Percentiles rank a stretch among this genome's conserved stretches.
Evolutionary conservation across 208 protist genomes (phyloP).

Genomic region (Leptomonas seymouri): DNA sequence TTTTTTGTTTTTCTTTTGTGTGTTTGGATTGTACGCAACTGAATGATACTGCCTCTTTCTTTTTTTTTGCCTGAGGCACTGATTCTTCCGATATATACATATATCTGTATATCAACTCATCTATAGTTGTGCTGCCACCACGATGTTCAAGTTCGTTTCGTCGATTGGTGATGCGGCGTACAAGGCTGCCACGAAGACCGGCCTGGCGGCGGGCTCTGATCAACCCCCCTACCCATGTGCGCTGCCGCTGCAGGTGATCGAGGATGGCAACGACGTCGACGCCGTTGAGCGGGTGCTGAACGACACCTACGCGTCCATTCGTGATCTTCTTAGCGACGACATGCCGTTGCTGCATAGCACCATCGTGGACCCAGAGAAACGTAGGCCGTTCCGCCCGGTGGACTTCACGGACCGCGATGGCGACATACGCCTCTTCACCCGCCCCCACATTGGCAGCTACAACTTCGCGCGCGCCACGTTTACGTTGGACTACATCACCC

Average conservation of each 20-base stretch:
- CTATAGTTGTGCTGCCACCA: not conserved
- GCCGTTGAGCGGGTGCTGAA: constrained; percentile 57
- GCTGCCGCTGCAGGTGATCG: constrained; percentile 65
- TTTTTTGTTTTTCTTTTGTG: not conserved
- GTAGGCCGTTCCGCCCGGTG: constrained; percentile 48
- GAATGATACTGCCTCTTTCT: not conserved
- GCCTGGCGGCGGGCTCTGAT: constrained; percentile 68
- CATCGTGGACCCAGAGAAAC: constrained; percentile 32
- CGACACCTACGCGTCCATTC: constrained; percentile 50
- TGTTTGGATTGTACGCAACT: too few relatives aligned
- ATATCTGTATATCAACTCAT: not conserved
- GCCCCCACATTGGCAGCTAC: constrained; percentile 75
- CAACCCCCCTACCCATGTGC: constrained; percentile 88
- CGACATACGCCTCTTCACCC: constrained; percentile 76
- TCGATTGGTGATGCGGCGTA: constrained; percentile 75
- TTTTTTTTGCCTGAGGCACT: not conserved
- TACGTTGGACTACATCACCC: constrained; percentile 52
- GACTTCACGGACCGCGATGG: constrained; percentile 76
- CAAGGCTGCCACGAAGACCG: constrained; percentile 75
- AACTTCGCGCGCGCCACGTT: constrained; percentile 81
- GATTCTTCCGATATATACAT: too few relatives aligned
- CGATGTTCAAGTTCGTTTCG: constrained; percentile 75
- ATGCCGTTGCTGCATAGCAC: constrained; percentile 45
- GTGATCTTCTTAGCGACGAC: constrained; percentile 67
- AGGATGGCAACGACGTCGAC: constrained; percentile 45